A percentile compares a stretch with the other conserved stretches of the same genome.
phyloP scores from a whole-genome alignment of 768 basidiomycete genomes.

The Rhodotorula diobovata region DNA sequence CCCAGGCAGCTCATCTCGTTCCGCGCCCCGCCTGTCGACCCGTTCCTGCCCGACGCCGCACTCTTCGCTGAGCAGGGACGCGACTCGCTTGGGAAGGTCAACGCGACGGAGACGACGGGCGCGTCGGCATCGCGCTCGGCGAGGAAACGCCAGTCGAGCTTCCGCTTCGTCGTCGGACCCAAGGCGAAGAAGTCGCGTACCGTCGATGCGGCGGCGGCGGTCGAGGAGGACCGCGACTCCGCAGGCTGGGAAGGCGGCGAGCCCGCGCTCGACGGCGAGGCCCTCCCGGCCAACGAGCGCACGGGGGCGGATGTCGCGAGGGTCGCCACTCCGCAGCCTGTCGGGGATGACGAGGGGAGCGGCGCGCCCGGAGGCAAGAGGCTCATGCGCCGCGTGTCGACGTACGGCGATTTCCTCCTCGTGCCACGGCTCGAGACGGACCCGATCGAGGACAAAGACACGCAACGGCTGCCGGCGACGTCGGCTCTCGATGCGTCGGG shows the following conservation, averaged over 20 bases:
- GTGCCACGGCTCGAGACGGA: not conserved
- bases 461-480: too few relatives aligned
- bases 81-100: not conserved
- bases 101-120: not conserved
- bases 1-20: not conserved
- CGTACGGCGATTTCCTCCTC: not conserved
- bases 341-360: not conserved
- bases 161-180: constrained; percentile 14
- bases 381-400: not conserved
- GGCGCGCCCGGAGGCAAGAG: not conserved
- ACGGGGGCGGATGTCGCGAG: too few relatives aligned
- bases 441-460: not conserved
- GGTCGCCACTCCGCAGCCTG: too few relatives aligned
- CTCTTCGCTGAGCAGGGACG: too few relatives aligned
- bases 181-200: constrained; percentile 9
- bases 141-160: not conserved
- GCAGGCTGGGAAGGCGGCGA: too few relatives aligned
- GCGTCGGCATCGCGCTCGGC: too few relatives aligned
- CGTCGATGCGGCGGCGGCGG: not conserved
- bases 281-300: too few relatives aligned
- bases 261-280: too few relatives aligned
- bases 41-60: too few relatives aligned
- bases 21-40: too few relatives aligned
- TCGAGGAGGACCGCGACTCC: too few relatives aligned
- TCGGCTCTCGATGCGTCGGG: too few relatives aligned